Percentiles rank a stretch among this genome's conserved stretches.
These are phyloP conservation scores for Fusarium compactum DNA, from an alignment of 2,329 filamentous ascomycete species.

Conservation along the genomic window DNA sequence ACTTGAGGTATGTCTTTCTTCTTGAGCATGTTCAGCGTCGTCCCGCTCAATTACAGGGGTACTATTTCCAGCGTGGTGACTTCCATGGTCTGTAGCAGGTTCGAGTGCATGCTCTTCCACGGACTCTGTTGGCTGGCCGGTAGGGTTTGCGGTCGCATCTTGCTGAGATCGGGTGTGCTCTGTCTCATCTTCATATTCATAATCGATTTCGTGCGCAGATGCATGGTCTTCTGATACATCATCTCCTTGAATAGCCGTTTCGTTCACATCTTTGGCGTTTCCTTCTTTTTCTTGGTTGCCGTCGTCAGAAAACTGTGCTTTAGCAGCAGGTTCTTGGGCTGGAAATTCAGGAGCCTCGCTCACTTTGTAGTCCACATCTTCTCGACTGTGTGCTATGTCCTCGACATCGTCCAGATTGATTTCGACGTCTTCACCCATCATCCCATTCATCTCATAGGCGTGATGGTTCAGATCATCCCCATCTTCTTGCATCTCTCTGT, in stretches of 20 bases:
- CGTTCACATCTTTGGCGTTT: conserved; percentile 10
- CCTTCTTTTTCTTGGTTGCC: conserved; percentile 13
- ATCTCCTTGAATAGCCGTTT: conserved; percentile 8
- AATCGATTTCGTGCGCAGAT: conserved; percentile 49
- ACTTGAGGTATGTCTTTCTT: conserved; percentile 34
- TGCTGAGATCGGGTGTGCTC: conserved; percentile 27
- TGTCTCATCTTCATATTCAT: conserved; percentile 45
- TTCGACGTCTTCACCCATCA: conserved; percentile 41
- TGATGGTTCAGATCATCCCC: conserved; percentile 36
- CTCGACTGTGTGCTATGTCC: conserved; percentile 16
- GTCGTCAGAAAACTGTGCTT: conserved; percentile 3
- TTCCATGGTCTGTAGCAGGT: background rate
- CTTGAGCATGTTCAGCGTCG: conserved; percentile 9
- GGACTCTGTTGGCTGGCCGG: conserved; percentile 6
- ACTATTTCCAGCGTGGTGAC: conserved; percentile 8
- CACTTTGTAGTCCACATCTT: conserved; percentile 16
- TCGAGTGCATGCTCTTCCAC: conserved; percentile 1
- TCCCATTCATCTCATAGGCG: conserved; percentile 37
- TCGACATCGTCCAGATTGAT: conserved; percentile 29
- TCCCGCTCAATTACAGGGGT: background rate
- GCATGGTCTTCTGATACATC: conserved; percentile 24
- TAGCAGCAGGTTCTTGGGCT: conserved; percentile 23
- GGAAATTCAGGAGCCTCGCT: conserved; percentile 17
- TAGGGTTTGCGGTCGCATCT: conserved; percentile 16
- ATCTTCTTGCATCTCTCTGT: conserved; percentile 36